phyloP scores from a whole-genome alignment of 805 yeast species.

The Cyberlindnera suaveolens region DNA sequence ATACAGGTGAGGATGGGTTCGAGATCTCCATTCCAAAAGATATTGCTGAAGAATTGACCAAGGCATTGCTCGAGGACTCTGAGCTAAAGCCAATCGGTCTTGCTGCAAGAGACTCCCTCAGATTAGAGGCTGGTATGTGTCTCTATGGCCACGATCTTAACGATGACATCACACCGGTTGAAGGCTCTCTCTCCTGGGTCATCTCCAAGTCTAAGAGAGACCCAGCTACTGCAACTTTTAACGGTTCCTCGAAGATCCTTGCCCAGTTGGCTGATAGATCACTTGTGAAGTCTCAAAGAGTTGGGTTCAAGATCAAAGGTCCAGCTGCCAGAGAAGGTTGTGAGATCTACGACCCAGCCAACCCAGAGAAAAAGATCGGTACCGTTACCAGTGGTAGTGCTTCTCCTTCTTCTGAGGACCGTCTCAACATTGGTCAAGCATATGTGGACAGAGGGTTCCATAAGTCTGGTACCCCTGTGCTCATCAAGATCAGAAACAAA shows the following conservation, averaged over 20 bases:
- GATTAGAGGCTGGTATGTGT: constrained; percentile 98
- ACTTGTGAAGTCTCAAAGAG: constrained; percentile 51
- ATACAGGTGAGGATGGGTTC: constrained; percentile 98
- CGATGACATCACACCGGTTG: constrained; percentile 78
- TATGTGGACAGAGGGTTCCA: constrained; percentile 66
- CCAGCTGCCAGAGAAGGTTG: constrained; percentile 90
- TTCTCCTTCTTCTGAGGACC: constrained; percentile 63
- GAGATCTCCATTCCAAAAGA: constrained; percentile 74
- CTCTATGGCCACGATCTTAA: constrained; percentile 88
- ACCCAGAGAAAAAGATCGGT: constrained; percentile 47
- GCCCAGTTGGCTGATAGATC: constrained; percentile 65
- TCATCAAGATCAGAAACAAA: constrained; percentile 81
- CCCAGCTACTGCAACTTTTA: constrained; percentile 42
- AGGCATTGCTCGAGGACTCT: constrained; percentile 45
- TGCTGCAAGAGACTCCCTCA: constrained; percentile 95
- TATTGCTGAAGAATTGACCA: constrained; percentile 55
- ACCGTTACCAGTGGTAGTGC: constrained; percentile 54
- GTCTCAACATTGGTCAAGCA: constrained; percentile 84
- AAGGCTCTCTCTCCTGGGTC: constrained; percentile 86
- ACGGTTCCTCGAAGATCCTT: constrained; percentile 69
- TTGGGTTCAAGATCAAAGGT: constrained; percentile 68
- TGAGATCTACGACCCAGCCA: constrained; percentile 51
- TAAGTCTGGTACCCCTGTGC: constrained; percentile 68
- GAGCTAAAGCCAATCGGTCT: constrained; percentile 82
- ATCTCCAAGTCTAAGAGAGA: constrained; percentile 73